Evolutionary conservation across 352 stramenopile genomes (phyloP), one percentile per base, ranked within the genome.

Genomic region (Hyaloperonospora brassicae): DNA sequence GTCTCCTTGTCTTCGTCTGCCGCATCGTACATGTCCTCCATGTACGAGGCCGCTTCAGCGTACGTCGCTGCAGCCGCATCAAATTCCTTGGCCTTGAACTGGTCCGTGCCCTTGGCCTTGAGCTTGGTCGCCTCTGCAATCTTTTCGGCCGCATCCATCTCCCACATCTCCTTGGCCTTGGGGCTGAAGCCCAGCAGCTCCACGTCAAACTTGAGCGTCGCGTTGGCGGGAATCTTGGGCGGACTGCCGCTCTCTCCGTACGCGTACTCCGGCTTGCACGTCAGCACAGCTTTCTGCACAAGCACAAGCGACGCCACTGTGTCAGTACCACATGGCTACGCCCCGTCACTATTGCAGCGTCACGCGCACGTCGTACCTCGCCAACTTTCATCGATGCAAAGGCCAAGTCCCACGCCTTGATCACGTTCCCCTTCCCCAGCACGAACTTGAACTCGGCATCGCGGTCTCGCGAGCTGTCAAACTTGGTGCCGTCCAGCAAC

Each of bases 191-290:
- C 87, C 24, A 98, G 62, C 45, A 98, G 67, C 72, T 98, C 95
- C 8, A 98, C 93, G 45, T 98, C 95, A 68, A 98, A 98, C 63
- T 96, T 87, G 14, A 98, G 70, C 50, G 85, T 96, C 6, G 93
- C 87, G 49, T 96, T 93, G n/a, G 79, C 66, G 7, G 95, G 95
- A 59, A 98, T 98, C 65, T 97, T 98, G 0, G 91, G 92, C 27
- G 91, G 92, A 50, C 74, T 94, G 36, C 89, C 89, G 39, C 58
- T 81, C 46, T 79, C 80, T 14, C 95, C 93, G 70, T 98, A 98
- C 23, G 85, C 95, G 62, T 98, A 98, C 61, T 97, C 87, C 10
- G 87, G 76, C 57, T 87, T 84, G 64, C 93, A 95, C 44, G 86
- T 92, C 13, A 98, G 65, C 52, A 96, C 73, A 2, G 93, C 93